Percentiles rank a stretch among this genome's conserved stretches.
These are phyloP conservation scores for Laetiporus sulphureus DNA, from an alignment of 1,284 basidiomycete genomes.

Conservation along the genomic window DNA sequence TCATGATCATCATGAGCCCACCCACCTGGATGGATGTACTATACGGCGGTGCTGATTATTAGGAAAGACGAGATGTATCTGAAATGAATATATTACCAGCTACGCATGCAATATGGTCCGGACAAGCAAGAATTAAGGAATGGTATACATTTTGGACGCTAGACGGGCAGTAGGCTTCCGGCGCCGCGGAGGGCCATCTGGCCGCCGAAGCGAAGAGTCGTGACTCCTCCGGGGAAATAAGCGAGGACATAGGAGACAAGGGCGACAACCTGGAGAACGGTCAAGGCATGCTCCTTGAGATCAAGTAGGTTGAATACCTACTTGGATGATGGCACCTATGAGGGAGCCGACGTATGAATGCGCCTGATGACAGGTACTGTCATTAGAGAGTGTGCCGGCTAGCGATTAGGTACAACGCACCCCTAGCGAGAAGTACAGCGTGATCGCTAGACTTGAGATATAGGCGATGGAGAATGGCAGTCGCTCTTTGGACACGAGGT, in stretches of 20 bases:
- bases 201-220: conserved; percentile 78
- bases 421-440: conserved; percentile 84
- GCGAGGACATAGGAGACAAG: conserved; percentile 84
- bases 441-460: conserved; percentile 73
- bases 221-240: conserved; percentile 84
- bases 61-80: neutral
- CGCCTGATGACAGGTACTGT: conserved; percentile 36
- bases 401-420: conserved; percentile 38
- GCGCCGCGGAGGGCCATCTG: conserved; percentile 80
- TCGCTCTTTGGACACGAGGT: conserved; percentile 79
- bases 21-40: neutral
- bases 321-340: conserved; percentile 73
- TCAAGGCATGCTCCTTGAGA: no score
- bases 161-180: conserved; percentile 73
- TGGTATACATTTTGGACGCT: conserved; percentile 1
- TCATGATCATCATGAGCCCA: conserved; percentile 4
- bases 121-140: neutral
- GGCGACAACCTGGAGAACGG: conserved; percentile 53
- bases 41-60: neutral
- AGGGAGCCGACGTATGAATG: conserved; percentile 83
- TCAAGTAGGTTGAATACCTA: conserved; percentile 19
- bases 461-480: conserved; percentile 87
- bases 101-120: no score
- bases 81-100: neutral
- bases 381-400: neutral